These are phyloP conservation scores for Cryptosporidium meleagridis DNA, from an alignment of 169 alveolate species.

Conservation along the genomic window DNA sequence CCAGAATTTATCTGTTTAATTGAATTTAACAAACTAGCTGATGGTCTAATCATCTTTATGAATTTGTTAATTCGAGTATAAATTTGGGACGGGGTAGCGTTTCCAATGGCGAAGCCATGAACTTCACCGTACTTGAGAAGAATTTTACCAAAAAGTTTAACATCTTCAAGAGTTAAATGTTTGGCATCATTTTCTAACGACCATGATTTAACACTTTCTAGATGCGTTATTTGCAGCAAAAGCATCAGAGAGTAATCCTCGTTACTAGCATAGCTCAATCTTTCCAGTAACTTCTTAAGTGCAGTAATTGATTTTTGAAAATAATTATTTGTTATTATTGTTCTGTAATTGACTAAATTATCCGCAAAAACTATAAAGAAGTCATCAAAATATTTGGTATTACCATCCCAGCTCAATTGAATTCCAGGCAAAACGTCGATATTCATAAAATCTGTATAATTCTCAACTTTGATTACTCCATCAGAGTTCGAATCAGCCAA, in stretches of 20 bases:
- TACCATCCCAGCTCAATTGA: conserved; percentile 45
- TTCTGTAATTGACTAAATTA: conserved; percentile 13
- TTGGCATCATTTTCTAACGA: conserved; percentile 41
- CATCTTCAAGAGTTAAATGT: conserved; percentile 34
- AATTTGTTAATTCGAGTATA: background rate
- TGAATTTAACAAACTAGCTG: background rate
- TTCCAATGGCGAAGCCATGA: conserved; percentile 49
- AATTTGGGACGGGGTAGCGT: conserved; percentile 43
- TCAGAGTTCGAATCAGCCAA: conserved; percentile 1
- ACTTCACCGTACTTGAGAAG: conserved; percentile 55
- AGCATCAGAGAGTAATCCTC: conserved; percentile 15
- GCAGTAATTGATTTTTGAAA: background rate
- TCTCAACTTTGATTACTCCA: conserved; percentile 5
- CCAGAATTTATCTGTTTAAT: background rate
- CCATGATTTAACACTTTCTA: conserved; percentile 33
- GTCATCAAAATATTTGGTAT: conserved; percentile 29
- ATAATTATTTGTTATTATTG: background rate
- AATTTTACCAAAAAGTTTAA: conserved; percentile 28
- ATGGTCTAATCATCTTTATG: conserved; percentile 21
- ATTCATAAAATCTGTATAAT: conserved; percentile 36
- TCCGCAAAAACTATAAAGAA: background rate
- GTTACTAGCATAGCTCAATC: conserved; percentile 15
- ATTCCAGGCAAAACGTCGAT: conserved; percentile 27
- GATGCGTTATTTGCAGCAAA: conserved; percentile 2
- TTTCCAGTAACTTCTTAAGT: conserved; percentile 6